These are phyloP conservation scores for Plantago lanceolata DNA, from an alignment of 305 asterid genomes.

Conservation along the genomic window DNA sequence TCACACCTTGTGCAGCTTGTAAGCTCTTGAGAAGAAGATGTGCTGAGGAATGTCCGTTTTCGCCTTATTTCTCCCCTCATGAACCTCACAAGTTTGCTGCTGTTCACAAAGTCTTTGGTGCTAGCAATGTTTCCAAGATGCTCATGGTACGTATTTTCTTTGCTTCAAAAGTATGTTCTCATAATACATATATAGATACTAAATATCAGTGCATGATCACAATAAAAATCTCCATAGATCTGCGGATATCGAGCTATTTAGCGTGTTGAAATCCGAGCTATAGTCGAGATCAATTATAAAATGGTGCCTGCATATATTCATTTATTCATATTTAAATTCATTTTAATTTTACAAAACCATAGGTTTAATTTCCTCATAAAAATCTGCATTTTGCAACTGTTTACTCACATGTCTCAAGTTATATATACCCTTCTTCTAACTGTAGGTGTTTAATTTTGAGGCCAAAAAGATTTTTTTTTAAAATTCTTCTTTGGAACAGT, in stretches of 20 bases:
- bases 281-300: neutral
- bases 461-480: neutral
- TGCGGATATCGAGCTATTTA: neutral
- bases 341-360: neutral
- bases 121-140: conserved; percentile 88
- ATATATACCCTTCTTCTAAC: no score
- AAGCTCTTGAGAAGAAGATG: conserved; percentile 72
- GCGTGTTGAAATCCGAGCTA: neutral
- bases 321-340: neutral
- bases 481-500: no score
- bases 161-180: neutral
- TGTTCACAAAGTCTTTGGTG: conserved; percentile 73
- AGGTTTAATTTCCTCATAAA: no score
- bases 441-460: neutral
- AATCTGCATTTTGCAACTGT: no score
- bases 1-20: conserved; percentile 81
- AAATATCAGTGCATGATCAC: neutral
- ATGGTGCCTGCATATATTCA: neutral
- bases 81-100: conserved; percentile 77
- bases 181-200: neutral
- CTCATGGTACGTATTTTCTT: conserved; percentile 44
- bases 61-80: conserved; percentile 68
- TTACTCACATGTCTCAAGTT: no score
- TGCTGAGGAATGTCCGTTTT: conserved; percentile 76
- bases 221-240: neutral